Conservation (phyloP, 768 basidiomycete species). For the Zangia roseola region DNA sequence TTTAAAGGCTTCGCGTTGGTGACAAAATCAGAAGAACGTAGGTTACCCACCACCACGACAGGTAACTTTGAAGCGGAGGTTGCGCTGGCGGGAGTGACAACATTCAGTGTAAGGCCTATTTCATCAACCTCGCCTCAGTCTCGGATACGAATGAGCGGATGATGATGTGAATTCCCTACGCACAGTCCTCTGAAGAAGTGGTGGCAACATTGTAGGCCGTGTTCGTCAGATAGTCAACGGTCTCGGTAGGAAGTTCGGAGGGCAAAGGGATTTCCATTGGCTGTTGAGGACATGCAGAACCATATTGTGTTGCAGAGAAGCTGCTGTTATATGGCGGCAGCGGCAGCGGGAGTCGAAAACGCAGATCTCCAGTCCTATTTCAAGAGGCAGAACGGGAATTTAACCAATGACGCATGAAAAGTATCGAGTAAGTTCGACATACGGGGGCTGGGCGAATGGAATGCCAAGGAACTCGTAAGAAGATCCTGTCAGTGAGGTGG, state of each 20-base stretch:
- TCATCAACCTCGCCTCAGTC: neutral
- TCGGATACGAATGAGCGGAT: neutral
- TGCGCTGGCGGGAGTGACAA: slow-evolving; percentile 44
- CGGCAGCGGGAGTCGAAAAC: slow-evolving; percentile 13
- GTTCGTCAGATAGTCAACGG: slow-evolving; percentile 23
- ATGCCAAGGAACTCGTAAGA: too few relatives aligned
- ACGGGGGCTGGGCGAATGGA: too few relatives aligned
- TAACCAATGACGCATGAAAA: too few relatives aligned
- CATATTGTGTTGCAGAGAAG: slow-evolving; percentile 1
- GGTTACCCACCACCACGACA: slow-evolving; percentile 47
- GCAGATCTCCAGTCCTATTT: slow-evolving; percentile 5
- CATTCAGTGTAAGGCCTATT: slow-evolving; percentile 50
- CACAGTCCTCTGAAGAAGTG: slow-evolving; percentile 47
- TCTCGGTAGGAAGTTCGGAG: slow-evolving; percentile 16
- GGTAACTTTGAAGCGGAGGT: slow-evolving; percentile 46
- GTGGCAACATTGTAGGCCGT: slow-evolving; percentile 29
- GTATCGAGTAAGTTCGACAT: too few relatives aligned
- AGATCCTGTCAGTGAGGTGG: too few relatives aligned
- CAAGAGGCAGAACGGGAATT: too few relatives aligned
- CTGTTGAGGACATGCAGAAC: slow-evolving; percentile 15
- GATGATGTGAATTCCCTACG: slow-evolving; percentile 9
- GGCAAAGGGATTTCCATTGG: slow-evolving; percentile 2
- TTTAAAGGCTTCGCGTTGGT: neutral
- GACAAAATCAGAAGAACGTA: too few relatives aligned
- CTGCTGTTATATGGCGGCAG: slow-evolving; percentile 4